Base-by-base conservation (phyloP, 306 rosid genomes). In the Glycine latifolia region DNA sequence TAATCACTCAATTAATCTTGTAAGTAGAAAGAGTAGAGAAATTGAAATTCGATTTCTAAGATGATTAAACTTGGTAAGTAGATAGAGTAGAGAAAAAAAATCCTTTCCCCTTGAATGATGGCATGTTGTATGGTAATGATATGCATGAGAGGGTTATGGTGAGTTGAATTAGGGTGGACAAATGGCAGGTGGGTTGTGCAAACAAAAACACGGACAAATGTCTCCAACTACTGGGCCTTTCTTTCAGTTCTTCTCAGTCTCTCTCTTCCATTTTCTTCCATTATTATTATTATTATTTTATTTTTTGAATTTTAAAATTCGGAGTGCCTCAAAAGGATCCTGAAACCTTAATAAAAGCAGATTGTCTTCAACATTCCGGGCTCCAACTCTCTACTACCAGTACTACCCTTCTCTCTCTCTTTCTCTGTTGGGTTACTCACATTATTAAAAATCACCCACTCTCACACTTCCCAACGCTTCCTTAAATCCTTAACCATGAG, bases 281-380 rank as follows among this genome's bases (percentile, higher is more conserved):
- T 43, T 43, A 43, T 6, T 39, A 39, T 6, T 35, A 37, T n/a
- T 16, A 2, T 10, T 61, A 4, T 10, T 9, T 3, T 31, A 11
- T 31, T 13, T 33, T 72, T 39, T 3, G 10, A 69, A 58, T 16
- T 73, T 50, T 1, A 60, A 56, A 48, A 41, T 60, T 71, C 43
- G 75, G 73, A 72, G 13, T 76, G 86, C 75, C 74, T 71, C 77
- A 78, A 85, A 68, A 77, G 81, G 65, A 83, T 80, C 94, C 31
- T 26, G 31, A 26, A 26, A 26, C 31, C 94, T 89, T 87, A 91
- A 94, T 91, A 88, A 91, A 91, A 87, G 88, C 90, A 84, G 73
- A 79, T 75, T 89, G 93, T 93, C 90, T 81, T 88, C 86, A 50
- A 84, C 92, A 87, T 87, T 87, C 92, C 76, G 50, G 82, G 65